These are phyloP conservation scores for Heterobasidion annosum DNA, from an alignment of 1,284 basidiomycete species.

Conservation along the genomic window DNA sequence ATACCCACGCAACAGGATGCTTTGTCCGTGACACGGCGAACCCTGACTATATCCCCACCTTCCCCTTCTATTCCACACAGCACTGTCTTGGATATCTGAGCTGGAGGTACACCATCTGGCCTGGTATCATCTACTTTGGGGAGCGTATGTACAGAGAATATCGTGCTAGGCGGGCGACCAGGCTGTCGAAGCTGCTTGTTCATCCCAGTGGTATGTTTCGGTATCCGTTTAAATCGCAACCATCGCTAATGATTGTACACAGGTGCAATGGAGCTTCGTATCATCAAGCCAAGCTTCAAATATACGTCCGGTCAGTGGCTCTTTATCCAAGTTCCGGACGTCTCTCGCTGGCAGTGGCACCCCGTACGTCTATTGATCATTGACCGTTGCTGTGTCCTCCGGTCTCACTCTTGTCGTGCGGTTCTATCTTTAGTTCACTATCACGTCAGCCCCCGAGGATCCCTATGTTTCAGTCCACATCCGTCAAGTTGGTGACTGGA, in stretches of 20 bases:
- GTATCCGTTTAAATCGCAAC: conserved; percentile 1
- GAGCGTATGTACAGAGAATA: conserved; percentile 78
- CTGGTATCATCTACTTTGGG: conserved; percentile 77
- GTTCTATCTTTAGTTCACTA: conserved; percentile 59
- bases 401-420: neutral
- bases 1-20: conserved; percentile 85
- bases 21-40: conserved; percentile 77
- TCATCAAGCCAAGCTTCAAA: conserved; percentile 81
- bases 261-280: conserved; percentile 85
- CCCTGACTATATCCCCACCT: conserved; percentile 55
- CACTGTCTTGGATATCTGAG: conserved; percentile 82
- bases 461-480: conserved; percentile 85
- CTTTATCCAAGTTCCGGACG: conserved; percentile 78
- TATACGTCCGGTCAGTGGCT: conserved; percentile 89
- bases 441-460: conserved; percentile 87
- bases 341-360: conserved; percentile 84
- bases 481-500: conserved; percentile 88
- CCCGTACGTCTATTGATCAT: conserved; percentile 41
- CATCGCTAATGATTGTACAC: conserved; percentile 14
- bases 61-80: conserved; percentile 78
- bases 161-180: conserved; percentile 65
- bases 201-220: conserved; percentile 64
- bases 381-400: conserved; percentile 1
- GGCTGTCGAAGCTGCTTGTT: conserved; percentile 71
- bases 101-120: conserved; percentile 85